Percentiles rank a stretch among this genome's conserved stretches.
Evolutionary conservation across 164 flowering plant species (phyloP).

Genomic region (Cinnamomum micranthum): DNA sequence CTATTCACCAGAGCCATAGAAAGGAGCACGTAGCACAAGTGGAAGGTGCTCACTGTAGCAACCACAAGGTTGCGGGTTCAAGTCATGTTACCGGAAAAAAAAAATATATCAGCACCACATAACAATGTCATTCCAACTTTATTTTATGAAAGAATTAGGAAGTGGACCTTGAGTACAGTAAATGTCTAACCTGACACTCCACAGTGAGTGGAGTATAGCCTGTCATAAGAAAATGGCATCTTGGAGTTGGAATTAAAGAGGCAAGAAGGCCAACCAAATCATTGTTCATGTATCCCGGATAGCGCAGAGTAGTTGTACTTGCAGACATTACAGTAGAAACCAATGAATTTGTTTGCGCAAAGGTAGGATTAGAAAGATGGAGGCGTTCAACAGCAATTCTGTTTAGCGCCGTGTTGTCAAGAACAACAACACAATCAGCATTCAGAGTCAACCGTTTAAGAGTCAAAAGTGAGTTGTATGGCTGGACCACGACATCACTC

Average conservation of each 20-base stretch:
- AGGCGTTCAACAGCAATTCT: slow-evolving; percentile 97
- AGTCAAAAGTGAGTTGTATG: slow-evolving; percentile 96
- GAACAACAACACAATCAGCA: slow-evolving; percentile 99
- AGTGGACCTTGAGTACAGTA: neutral
- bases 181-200: slow-evolving; percentile 77
- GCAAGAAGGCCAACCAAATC: slow-evolving; percentile 99
- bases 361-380: slow-evolving; percentile 86
- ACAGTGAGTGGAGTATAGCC: slow-evolving; percentile 99
- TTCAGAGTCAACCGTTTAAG: slow-evolving; percentile 89
- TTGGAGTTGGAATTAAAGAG: slow-evolving; percentile 95
- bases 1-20: neutral
- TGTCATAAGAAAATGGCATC: slow-evolving; percentile 99
- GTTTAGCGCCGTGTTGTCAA: slow-evolving; percentile 95
- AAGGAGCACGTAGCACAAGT: no score
- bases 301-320: slow-evolving; percentile 95
- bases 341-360: slow-evolving; percentile 94
- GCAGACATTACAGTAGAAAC: slow-evolving; percentile 99
- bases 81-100: no score
- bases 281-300: slow-evolving; percentile 99
- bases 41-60: no score
- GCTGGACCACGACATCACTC: slow-evolving; percentile 99
- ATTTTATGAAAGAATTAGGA: neutral
- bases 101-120: no score
- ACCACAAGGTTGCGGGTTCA: no score
- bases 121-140: neutral